Evolutionary conservation across 805 yeast species (phyloP).

Genomic region (Hanseniaspora nectarophila): DNA sequence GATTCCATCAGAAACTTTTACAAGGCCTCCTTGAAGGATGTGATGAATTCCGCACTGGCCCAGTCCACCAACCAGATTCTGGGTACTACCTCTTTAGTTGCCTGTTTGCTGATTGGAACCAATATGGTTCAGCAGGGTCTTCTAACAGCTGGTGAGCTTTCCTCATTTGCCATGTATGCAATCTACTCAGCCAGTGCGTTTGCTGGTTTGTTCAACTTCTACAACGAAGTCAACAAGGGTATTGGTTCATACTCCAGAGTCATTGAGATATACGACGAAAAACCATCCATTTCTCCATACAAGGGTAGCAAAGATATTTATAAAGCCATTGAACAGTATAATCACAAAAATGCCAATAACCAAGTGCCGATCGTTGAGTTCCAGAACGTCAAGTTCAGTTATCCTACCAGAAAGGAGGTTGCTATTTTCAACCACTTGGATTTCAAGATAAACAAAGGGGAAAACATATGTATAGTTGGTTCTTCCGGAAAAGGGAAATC

Average conservation of each 20-base stretch:
- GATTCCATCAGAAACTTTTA: slow-evolving; percentile 54
- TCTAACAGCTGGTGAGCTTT: slow-evolving; percentile 73
- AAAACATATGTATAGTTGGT: slow-evolving; percentile 86
- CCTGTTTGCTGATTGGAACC: slow-evolving; percentile 68
- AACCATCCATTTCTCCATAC: slow-evolving; percentile 58
- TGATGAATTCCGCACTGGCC: slow-evolving; percentile 61
- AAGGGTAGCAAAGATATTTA: slow-evolving; percentile 39
- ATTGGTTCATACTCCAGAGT: slow-evolving; percentile 89
- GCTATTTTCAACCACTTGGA: slow-evolving; percentile 50
- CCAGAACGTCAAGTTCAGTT: slow-evolving; percentile 52
- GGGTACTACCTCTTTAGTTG: slow-evolving; percentile 72
- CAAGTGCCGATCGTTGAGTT: slow-evolving; percentile 41
- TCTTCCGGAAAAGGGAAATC: slow-evolving; percentile 97
- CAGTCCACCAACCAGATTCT: slow-evolving; percentile 70
- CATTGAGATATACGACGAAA: slow-evolving; percentile 71
- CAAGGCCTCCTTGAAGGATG: slow-evolving; percentile 66
- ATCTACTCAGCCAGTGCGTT: slow-evolving; percentile 88
- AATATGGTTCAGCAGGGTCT: slow-evolving; percentile 67
- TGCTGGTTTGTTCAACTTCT: slow-evolving; percentile 80
- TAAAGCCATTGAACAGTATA: slow-evolving; percentile 18
- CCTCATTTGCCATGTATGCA: slow-evolving; percentile 91
- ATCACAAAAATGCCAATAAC: slow-evolving; percentile 20
- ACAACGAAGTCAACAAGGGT: slow-evolving; percentile 92
- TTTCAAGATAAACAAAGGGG: slow-evolving; percentile 60
- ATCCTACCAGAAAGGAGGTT: slow-evolving; percentile 74